Conservation (phyloP, 2,329 filamentous ascomycete species). For the Furcasterigmium furcatum region DNA sequence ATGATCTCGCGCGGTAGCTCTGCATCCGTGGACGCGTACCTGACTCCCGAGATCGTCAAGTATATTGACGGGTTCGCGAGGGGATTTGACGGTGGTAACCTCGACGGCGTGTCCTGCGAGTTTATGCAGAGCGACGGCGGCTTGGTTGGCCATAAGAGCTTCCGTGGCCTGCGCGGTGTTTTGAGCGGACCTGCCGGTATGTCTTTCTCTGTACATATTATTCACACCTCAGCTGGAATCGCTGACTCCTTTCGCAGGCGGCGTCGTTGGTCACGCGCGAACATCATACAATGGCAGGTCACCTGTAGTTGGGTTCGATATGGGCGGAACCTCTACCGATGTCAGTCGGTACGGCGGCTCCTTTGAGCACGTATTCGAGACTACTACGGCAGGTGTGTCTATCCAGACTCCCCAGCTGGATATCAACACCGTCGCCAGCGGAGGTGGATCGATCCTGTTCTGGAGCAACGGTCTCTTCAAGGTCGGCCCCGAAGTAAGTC, state of each 20-base stretch:
- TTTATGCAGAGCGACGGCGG: constrained; percentile 92
- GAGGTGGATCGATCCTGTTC: constrained; percentile 80
- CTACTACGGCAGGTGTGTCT: constrained; percentile 88
- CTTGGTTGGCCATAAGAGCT: constrained; percentile 70
- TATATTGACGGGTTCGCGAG: constrained; percentile 72
- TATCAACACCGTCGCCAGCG: constrained; percentile 92
- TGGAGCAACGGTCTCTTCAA: constrained; percentile 89
- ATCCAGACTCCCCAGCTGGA: constrained; percentile 91
- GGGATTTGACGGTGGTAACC: constrained; percentile 63
- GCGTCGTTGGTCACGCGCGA: constrained; percentile 90
- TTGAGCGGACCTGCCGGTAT: constrained; percentile 87
- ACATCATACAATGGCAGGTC: constrained; percentile 85
- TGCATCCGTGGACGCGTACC: constrained; percentile 75
- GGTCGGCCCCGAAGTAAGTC: constrained; percentile 84
- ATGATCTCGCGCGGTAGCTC: constrained; percentile 72
- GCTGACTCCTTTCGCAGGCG: too few relatives aligned
- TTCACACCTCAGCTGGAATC: too few relatives aligned
- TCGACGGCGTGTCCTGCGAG: constrained; percentile 83
- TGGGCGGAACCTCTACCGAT: constrained; percentile 92
- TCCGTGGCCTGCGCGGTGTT: constrained; percentile 82
- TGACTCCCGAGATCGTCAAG: constrained; percentile 75
- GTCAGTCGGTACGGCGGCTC: constrained; percentile 84
- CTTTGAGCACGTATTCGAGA: constrained; percentile 93
- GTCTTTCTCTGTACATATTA: too few relatives aligned
- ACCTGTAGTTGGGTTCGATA: constrained; percentile 92